Percentiles rank a stretch among this genome's conserved stretches.
These are phyloP conservation scores for Phialophora verrucosa DNA, from an alignment of 2,329 filamentous ascomycete species.

Conservation along the genomic window DNA sequence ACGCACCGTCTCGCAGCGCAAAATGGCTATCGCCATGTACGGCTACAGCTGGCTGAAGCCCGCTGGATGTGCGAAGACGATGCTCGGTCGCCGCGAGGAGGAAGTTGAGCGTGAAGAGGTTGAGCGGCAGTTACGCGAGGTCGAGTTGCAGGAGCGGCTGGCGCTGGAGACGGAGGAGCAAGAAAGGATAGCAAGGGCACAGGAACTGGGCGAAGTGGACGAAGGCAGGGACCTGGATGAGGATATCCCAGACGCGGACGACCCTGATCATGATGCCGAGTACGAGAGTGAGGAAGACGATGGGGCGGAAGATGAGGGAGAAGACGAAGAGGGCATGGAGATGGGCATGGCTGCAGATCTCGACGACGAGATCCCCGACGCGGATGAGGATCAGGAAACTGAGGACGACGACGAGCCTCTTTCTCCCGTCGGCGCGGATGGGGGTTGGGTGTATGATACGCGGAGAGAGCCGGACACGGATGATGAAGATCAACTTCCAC, in stretches of 20 bases:
- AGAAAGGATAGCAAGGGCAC: slow-evolving; percentile 50
- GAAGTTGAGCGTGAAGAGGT: slow-evolving; percentile 84
- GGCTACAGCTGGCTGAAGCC: slow-evolving; percentile 90
- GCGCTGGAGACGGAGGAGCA: slow-evolving; percentile 42
- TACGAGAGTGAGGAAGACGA: slow-evolving; percentile 50
- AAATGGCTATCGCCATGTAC: slow-evolving; percentile 82
- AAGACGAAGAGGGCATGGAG: slow-evolving; percentile 52
- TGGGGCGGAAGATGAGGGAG: slow-evolving; percentile 52
- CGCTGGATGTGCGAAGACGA: slow-evolving; percentile 84
- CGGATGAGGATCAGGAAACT: slow-evolving; percentile 57
- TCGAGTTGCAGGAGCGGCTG: slow-evolving; percentile 66
- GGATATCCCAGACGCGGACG: slow-evolving; percentile 53
- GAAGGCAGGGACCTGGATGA: slow-evolving; percentile 50
- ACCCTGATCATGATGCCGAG: slow-evolving; percentile 49
- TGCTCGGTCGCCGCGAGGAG: slow-evolving; percentile 89
- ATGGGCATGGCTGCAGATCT: slow-evolving; percentile 44
- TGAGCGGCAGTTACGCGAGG: slow-evolving; percentile 75
- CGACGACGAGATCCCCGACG: slow-evolving; percentile 55
- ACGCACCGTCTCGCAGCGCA: slow-evolving; percentile 74
- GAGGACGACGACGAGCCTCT: slow-evolving; percentile 45
- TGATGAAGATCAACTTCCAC: slow-evolving; percentile 23
- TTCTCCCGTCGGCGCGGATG: slow-evolving; percentile 37
- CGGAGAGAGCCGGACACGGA: slow-evolving; percentile 37
- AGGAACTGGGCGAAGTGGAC: slow-evolving; percentile 46
- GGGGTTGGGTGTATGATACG: slow-evolving; percentile 37